A percentile compares a stretch with the other conserved stretches of the same genome.
phyloP scores from a whole-genome alignment of 805 yeast species.

The Ogataea minuta region DNA sequence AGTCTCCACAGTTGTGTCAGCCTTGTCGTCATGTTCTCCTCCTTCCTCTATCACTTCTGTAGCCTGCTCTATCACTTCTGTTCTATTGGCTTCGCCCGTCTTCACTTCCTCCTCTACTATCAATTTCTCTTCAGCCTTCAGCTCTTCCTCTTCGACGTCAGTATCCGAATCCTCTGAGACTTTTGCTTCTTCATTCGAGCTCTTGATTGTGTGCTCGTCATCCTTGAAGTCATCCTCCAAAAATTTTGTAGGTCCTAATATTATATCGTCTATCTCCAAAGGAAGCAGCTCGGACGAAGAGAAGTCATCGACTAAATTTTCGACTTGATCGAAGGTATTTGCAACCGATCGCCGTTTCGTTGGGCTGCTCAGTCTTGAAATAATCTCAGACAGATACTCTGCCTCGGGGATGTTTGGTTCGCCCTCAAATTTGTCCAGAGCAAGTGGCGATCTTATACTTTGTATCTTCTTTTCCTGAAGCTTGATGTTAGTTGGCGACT shows the following conservation, averaged over 20 bases:
- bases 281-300: background rate
- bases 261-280: background rate
- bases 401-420: slow-evolving; percentile 15
- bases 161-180: slow-evolving; percentile 15
- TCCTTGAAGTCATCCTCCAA: slow-evolving; percentile 19
- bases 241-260: slow-evolving; percentile 25
- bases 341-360: background rate
- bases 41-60: too few species aligned
- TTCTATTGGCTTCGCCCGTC: slow-evolving; percentile 10
- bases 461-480: background rate
- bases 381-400: slow-evolving; percentile 13
- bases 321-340: background rate
- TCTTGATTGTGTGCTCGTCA: slow-evolving; percentile 22
- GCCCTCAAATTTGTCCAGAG: slow-evolving; percentile 26
- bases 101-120: slow-evolving; percentile 6
- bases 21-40: too few species aligned
- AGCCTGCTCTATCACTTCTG: slow-evolving; percentile 3
- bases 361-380: slow-evolving; percentile 9
- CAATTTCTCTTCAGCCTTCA: slow-evolving; percentile 7
- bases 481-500: slow-evolving; percentile 10
- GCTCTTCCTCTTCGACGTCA: slow-evolving; percentile 12
- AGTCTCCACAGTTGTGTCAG: too few species aligned
- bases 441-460: slow-evolving; percentile 16
- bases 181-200: slow-evolving; percentile 21
- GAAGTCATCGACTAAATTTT: too few species aligned